Base-by-base conservation (phyloP, 2,329 filamentous ascomycete species). In the Claviceps africana region DNA sequence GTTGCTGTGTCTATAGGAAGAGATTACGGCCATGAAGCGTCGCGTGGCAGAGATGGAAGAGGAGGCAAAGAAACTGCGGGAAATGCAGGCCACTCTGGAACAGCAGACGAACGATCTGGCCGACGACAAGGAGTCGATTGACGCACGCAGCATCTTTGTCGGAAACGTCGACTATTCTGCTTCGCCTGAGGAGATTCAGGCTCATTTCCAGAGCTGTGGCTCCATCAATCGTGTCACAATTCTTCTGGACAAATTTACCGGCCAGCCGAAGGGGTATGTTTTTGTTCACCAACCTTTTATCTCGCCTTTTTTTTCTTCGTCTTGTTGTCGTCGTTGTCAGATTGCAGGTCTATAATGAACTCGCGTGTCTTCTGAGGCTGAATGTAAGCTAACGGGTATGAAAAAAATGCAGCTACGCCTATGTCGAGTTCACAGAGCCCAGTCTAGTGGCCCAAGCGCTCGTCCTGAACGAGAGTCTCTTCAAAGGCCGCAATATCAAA, bases 141-240 rank as follows among this genome's bases (percentile, higher is more conserved):
- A 98, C 70, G 84, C 84, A 59, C 84, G 93, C 63, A 96, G 89
- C 71, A 89, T 98, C 69, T 98, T 98, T 67, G 93, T 98, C 45
- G 93, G 93, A 60, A 98, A 98, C 62, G 93, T 98, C 59, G 93
- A 98, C 71, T 98, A 98, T 70, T 90, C 88, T 56, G 90, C 91
- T 22, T 94, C 89, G 30, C 93, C 93, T 2, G 93, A 98, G 71
- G 93, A 98, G 73, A 62, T 98, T 54, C 93, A 98, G 74, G 88
- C 89, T 54, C 93, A 98, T 66, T 98, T 98, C 73, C 89, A 95
- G 75, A 94, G 84, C 74, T 95, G 89, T 63, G 93, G 93, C 55
- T 88, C 86, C 59, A 98, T 98, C 75, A 98, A 98, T 70, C 85
- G 93, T 55, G 93, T 98, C 54, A 98, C 93, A 1, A 98, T 98